Conservation (phyloP, 164 flowering plant species). For the Kingdonia uniflora region DNA sequence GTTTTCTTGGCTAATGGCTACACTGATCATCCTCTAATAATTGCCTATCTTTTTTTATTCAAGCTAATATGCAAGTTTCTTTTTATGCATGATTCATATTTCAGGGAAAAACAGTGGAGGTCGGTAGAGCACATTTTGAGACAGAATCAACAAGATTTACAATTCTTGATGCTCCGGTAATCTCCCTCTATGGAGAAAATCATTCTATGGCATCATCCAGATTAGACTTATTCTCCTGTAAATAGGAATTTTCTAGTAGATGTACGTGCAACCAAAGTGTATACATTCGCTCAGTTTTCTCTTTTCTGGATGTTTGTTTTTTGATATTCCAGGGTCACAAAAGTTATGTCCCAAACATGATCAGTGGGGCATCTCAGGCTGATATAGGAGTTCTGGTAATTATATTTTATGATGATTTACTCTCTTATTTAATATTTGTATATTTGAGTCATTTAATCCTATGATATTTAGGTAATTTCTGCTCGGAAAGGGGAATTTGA, state of each 20-base stretch:
- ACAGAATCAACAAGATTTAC: conserved; percentile 90
- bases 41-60: neutral
- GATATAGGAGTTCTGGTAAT: conserved; percentile 93
- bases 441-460: neutral
- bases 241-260: no score
- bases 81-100: conserved; percentile 13
- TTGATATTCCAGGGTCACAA: conserved; percentile 72
- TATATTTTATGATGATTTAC: conserved; percentile 1
- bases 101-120: conserved; percentile 97
- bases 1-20: no score
- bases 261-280: neutral
- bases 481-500: conserved; percentile 99
- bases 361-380: conserved; percentile 99
- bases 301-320: neutral
- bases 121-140: conserved; percentile 97
- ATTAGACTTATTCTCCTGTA: no score
- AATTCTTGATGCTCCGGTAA: conserved; percentile 97
- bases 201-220: no score
- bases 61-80: neutral
- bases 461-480: conserved; percentile 67
- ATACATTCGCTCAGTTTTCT: neutral
- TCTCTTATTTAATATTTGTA: neutral
- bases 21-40: no score
- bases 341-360: conserved; percentile 99
- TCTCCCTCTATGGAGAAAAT: neutral